Conservation (phyloP, 441 rosid species). For the Theobroma grandiflorum region DNA sequence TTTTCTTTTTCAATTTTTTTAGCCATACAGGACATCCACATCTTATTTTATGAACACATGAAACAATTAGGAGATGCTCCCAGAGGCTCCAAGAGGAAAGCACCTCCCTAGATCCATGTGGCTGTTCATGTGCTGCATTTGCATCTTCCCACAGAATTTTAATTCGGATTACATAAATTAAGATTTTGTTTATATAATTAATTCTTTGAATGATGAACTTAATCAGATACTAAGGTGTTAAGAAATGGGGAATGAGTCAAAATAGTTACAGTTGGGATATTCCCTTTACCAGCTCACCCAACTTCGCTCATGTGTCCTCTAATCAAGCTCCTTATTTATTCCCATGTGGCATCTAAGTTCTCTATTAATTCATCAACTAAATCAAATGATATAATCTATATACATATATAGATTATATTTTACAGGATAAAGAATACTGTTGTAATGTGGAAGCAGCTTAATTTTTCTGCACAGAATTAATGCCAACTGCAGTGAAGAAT, state of each 20-base stretch:
- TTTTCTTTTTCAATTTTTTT: neutral
- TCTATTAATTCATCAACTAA: neutral
- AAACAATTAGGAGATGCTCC: neutral
- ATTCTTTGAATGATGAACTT: neutral
- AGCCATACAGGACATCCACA: neutral
- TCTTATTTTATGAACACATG: neutral
- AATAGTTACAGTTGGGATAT: neutral
- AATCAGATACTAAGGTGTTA: neutral
- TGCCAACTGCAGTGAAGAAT: neutral
- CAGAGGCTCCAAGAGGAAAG: no score
- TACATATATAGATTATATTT: no score
- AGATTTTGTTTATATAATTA: neutral
- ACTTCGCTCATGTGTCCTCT: neutral
- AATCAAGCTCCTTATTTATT: conserved; percentile 12
- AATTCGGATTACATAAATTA: neutral
- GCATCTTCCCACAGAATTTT: neutral
- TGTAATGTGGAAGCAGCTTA: neutral
- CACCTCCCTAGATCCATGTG: neutral
- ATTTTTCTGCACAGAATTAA: neutral
- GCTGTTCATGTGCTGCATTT: conserved; percentile 23
- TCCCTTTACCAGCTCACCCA: neutral
- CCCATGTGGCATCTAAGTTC: neutral
- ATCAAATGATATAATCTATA: no score
- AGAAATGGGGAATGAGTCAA: neutral
- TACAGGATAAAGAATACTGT: no score